Base-by-base conservation (phyloP, 2,329 filamentous ascomycete species). In the Diaporthe australafricana region DNA sequence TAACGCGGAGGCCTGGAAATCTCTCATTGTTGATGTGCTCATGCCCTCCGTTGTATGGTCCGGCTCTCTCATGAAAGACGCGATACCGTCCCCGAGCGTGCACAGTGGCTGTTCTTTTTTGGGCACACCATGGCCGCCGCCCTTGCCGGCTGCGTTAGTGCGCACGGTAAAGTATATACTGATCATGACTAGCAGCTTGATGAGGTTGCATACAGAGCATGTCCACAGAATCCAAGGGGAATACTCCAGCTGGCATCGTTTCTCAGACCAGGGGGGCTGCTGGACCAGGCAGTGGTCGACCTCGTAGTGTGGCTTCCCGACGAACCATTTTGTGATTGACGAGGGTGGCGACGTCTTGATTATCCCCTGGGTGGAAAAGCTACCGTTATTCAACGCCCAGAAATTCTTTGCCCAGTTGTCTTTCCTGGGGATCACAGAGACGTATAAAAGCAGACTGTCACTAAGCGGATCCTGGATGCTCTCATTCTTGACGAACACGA, bases 361-460 rank as follows among this genome's bases (percentile, higher is more conserved):
- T 7, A 62, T 65, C 9, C 7, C 32, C 16, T 20, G 35, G 6
- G 9, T 52, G 0, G 8, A 9, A 1, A 53, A 27, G 0, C 74
- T 75, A 6, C 78, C 77, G 22, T 79, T 78, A 6, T 52, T 62
- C 12, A 76, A 25, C 6, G 77, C 77, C 78, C 77, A 79, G 63
- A 78, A 70, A 60, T 78, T 77, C 72, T 79, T 78, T 7, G 72
- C 72, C 77, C 76, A 77, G 53, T 76, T 70, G 42, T 78, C 76
- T 1, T 40, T 70, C 2, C 76, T 68, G 9, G 75, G 76, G 25
- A 76, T 69, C 16, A 77, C 68, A 3, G 72, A 72, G 8, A 76
- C 75, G 50, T 77, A 77, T 27, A 77, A 70, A 14, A 78, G 68
- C 42, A 78, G 66, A 40, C 76, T 78, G 40, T 76, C 74, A 14